phyloP scores from a whole-genome alignment of 345 rosid species.

The Salix viminalis region DNA sequence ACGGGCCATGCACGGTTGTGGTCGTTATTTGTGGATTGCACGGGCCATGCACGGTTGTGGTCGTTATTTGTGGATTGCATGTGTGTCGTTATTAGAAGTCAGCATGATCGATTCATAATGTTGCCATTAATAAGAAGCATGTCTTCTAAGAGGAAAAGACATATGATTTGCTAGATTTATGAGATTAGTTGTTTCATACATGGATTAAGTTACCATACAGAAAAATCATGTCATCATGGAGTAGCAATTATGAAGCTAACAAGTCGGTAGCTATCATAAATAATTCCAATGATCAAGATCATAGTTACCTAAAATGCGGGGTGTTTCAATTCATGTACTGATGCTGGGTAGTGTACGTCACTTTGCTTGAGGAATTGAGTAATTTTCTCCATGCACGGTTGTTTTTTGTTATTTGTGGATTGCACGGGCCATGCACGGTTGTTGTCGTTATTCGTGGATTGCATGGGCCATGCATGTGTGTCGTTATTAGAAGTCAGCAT shows the following conservation, averaged over 20 bases:
- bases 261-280: background rate
- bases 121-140: background rate
- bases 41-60: background rate
- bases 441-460: background rate
- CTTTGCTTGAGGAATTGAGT: background rate
- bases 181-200: background rate
- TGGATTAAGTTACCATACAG: background rate
- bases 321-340: too few species aligned
- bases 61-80: background rate
- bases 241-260: background rate
- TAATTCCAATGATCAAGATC: background rate
- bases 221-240: background rate
- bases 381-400: background rate
- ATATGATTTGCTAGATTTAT: background rate
- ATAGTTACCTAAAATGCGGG: too few species aligned
- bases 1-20: background rate
- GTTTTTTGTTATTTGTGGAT: background rate
- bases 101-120: background rate
- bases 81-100: background rate
- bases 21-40: background rate
- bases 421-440: background rate
- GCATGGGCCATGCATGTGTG: constrained; percentile 17
- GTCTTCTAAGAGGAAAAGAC: background rate
- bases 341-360: too few species aligned
- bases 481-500: background rate